Conservation (phyloP, 176 grass and related monocot species). For the Ananas comosus region DNA sequence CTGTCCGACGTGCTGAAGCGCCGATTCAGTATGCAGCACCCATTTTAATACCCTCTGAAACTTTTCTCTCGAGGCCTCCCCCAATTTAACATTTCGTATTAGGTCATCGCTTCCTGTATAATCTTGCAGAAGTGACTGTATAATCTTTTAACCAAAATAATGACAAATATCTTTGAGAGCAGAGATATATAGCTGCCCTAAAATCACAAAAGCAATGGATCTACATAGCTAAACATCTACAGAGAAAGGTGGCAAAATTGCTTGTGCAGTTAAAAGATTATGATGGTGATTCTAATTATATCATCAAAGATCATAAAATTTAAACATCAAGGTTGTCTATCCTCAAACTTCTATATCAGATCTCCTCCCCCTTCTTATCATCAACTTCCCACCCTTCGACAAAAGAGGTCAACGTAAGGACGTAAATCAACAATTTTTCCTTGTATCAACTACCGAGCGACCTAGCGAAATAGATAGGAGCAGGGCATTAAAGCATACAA, state of each 20-base stretch:
- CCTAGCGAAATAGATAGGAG: not conserved
- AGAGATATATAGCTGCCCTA: no score
- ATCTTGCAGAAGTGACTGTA: not conserved
- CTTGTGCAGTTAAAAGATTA: no score
- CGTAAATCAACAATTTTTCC: not conserved
- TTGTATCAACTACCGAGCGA: not conserved
- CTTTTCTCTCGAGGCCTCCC: slow-evolving; percentile 37
- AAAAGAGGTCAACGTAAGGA: not conserved
- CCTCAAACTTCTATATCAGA: no score
- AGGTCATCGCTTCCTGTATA: slow-evolving; percentile 27
- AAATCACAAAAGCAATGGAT: no score
- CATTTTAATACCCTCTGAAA: slow-evolving; percentile 41
- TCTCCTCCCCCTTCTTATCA: not conserved
- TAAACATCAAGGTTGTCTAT: no score
- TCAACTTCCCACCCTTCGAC: not conserved
- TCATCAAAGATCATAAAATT: no score
- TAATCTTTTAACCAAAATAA: not conserved
- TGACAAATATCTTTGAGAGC: not conserved
- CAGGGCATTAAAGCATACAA: not conserved
- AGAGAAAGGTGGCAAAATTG: no score
- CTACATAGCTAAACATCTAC: no score
- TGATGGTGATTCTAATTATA: no score
- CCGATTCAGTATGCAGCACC: slow-evolving; percentile 23
- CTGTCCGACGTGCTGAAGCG: slow-evolving; percentile 20
- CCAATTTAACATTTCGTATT: slow-evolving; percentile 28